Percentiles rank a stretch among this genome's conserved stretches.
Evolutionary conservation across 345 rosid genomes (phyloP).

Genomic region (Acer saccharum): DNA sequence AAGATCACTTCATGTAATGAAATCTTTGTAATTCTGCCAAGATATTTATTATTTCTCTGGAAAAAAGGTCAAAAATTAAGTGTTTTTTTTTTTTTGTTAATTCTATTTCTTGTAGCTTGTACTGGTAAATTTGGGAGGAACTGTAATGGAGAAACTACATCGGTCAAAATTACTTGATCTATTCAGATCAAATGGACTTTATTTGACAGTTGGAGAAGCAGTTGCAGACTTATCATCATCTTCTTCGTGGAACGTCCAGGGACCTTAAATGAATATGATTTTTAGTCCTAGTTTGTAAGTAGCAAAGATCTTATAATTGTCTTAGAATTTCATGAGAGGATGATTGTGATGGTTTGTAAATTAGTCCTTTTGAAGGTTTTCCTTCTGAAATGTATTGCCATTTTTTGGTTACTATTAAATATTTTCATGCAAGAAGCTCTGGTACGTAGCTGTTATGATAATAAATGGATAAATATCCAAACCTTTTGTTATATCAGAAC

Average conservation of each 20-base stretch:
- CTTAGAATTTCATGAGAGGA: too few relatives aligned
- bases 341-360: not conserved
- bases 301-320: not conserved
- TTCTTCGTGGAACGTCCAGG: not conserved
- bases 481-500: too few relatives aligned
- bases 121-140: slow-evolving; percentile 23
- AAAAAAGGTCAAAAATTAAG: not conserved
- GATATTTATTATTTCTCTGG: not conserved
- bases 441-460: too few relatives aligned
- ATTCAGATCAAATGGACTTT: slow-evolving; percentile 12
- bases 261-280: not conserved
- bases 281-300: not conserved
- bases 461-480: too few relatives aligned
- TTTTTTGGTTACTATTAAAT: too few relatives aligned
- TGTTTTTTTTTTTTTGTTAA: too few relatives aligned
- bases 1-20: slow-evolving; percentile 22
- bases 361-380: not conserved
- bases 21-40: not conserved
- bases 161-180: slow-evolving; percentile 5
- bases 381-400: not conserved
- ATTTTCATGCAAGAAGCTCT: not conserved
- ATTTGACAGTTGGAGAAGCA: slow-evolving; percentile 25
- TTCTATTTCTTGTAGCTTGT: slow-evolving; percentile 17
- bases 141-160: slow-evolving; percentile 29
- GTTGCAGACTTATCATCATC: slow-evolving; percentile 22